Percentiles rank a stretch among this genome's conserved stretches.
These are phyloP conservation scores for Leishmania arabica DNA, from an alignment of 208 protist species.

Conservation along the genomic window DNA sequence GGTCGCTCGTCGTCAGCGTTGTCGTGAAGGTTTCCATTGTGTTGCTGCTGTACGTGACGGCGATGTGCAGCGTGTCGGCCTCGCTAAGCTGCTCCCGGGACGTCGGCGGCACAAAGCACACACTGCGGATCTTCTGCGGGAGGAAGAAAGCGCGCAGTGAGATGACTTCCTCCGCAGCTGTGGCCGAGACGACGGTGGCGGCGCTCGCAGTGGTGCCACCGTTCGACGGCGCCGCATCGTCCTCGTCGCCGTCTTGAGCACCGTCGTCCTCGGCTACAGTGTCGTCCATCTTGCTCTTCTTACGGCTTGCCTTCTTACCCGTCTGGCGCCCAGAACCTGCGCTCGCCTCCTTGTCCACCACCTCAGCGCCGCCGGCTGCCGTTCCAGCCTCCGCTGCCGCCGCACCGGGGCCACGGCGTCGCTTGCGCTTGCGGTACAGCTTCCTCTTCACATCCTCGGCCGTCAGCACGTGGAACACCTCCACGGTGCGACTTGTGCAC, in stretches of 20 bases:
- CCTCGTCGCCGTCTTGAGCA: conserved; percentile 14
- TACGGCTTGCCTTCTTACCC: conserved; percentile 7
- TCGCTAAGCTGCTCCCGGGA: conserved; percentile 36
- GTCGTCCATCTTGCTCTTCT: conserved; percentile 18
- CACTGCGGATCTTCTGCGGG: conserved; percentile 77
- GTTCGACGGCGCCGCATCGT: neutral
- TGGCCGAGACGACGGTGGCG: conserved; percentile 12
- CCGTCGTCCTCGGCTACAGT: conserved; percentile 22
- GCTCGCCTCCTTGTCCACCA: neutral
- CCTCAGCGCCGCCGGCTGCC: neutral
- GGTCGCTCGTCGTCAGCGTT: conserved; percentile 52
- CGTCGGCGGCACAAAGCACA: conserved; percentile 66
- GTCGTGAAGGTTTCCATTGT: conserved; percentile 76
- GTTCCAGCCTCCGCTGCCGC: neutral
- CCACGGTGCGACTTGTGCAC: conserved; percentile 85
- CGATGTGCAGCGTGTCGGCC: conserved; percentile 66
- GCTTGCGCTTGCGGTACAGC: conserved; percentile 73
- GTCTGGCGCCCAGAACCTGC: conserved; percentile 16
- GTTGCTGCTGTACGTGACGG: conserved; percentile 87
- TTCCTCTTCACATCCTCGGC: conserved; percentile 78
- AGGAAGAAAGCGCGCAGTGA: conserved; percentile 85
- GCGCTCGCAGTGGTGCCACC: neutral
- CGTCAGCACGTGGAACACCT: conserved; percentile 78
- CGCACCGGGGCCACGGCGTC: conserved; percentile 26
- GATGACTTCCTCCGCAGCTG: conserved; percentile 72